Evolutionary conservation across 129 eudicot genomes (phyloP), one percentile per base, ranked within the genome.

Genomic region (Pseudognaphalium luteoalbum): DNA sequence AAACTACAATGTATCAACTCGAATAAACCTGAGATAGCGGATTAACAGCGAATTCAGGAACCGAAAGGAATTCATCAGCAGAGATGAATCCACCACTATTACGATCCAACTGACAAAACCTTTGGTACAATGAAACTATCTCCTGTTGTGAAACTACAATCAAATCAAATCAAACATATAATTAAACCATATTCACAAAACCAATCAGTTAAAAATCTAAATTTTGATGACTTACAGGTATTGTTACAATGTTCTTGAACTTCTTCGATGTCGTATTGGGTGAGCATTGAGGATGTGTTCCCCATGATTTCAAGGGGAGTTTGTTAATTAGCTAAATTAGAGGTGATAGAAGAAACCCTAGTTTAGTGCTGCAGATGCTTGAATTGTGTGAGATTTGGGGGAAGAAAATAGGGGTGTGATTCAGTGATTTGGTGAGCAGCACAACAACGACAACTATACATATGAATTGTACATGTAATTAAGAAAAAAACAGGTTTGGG

Each of bases 41-140:
- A 84, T 93, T 93, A 68, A 93, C 92, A 17, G 98, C 98, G 61
- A 90, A 93, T 85, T 93, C 98, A 0, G 98, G 98, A 29, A 93
- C 97, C 3, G 96, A 85, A 73, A 93, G 88, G 66, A 93, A 85
- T 80, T 93, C 98, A 19, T 93, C 98, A 41, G 96, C 96, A 19
- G 97, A 88, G 65, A 93, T 85, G 72, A 90, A 93, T 1, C 98
- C 98, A 7, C 87, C 84, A 9, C 91, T 87, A 5, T 84, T 93
- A 15, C 95, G 90, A 84, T 93, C 98, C 83, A 93, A 75, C 86
- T 93, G 98, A 74, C 98, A 93, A 68, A 90, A 93, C 81, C 98
- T 85, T 78, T 86, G 92, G 76, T 93, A 93, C 83, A 93, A 68
- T 10, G 97, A 90, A 14, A 90, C 96, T 69, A 90, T 93, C 84